Base-by-base conservation (phyloP, 495 filamentous ascomycete genomes). In the Lophium mytilinum region DNA sequence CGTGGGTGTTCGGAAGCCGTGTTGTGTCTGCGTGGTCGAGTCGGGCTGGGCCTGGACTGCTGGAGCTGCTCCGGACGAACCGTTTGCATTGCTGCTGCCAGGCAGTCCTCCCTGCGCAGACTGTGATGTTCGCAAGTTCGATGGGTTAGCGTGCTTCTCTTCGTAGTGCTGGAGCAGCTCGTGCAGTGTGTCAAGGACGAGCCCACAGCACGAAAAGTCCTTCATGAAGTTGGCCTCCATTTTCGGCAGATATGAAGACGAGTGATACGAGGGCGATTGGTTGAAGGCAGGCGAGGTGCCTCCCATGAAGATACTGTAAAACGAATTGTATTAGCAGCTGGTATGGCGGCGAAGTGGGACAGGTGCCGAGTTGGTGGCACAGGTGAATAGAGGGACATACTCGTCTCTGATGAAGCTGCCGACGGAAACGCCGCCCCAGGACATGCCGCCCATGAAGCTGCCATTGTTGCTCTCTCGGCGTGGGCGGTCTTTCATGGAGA, bases 341-440 rank as follows among this genome's bases (percentile, higher is more conserved):
- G 35, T 4, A 11, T n/a, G 19, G 18, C 12, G 35, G 19, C 9
- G 18, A 8, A 36, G 19, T 0, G 15, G 6, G 14, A 41, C 15
- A 47, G 18, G n/a, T 12, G 33, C 51, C 21, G 9, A 30, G 24
- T 30, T 19, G 37, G 37, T 11, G 24, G 24, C 17, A n/a, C 15
- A 40, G 10, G 11, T 15, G 36, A 19, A 36, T 56, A 62, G 24
- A 21, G 35, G 50, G 18, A 90, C 92, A 83, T 82, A 97, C 93
- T 98, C 93, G 76, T 98, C 93, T 66, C 88, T 82, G 71, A 98
- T 91, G 79, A 90, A 97, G 70, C 92, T 96, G 53, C 91, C 90
- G 57, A 97, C 87, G 41, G 93, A 97, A 19, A 94, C 79, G 54
- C 92, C 94, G 67, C 94, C 93, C 90, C 90, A 98, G 69, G 94